Conservation (phyloP, 2,329 filamentous ascomycete genomes). For the Lasiodiplodia sp. region DNA sequence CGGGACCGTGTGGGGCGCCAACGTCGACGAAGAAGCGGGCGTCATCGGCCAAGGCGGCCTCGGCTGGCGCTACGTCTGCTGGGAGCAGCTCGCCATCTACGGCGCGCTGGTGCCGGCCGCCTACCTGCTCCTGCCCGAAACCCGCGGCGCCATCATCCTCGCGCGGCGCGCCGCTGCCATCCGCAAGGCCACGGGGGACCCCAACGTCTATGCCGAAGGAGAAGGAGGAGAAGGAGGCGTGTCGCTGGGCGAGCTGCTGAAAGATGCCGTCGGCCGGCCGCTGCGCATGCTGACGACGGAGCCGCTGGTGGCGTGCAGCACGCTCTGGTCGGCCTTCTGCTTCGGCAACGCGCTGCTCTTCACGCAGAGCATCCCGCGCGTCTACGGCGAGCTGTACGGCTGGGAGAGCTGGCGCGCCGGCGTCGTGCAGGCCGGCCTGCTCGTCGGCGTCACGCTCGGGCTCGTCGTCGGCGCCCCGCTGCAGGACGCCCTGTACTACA, state of each 20-base stretch:
- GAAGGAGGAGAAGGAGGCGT: background rate
- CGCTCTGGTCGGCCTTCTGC: constrained; percentile 58
- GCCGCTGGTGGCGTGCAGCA: constrained; percentile 57
- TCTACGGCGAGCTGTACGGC: constrained; percentile 51
- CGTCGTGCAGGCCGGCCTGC: constrained; percentile 54
- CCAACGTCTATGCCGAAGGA: constrained; percentile 37
- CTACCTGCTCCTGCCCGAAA: constrained; percentile 53
- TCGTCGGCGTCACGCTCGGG: constrained; percentile 56
- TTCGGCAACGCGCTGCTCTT: constrained; percentile 57
- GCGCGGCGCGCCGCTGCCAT: background rate
- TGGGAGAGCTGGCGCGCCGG: constrained; percentile 52
- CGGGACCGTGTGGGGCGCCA: constrained; percentile 31
- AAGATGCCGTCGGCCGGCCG: constrained; percentile 37
- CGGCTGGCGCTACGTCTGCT: constrained; percentile 40
- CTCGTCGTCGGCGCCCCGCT: constrained; percentile 44
- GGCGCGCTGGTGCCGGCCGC: constrained; percentile 51
- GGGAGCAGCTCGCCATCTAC: constrained; percentile 49
- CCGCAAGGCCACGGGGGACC: constrained; percentile 41
- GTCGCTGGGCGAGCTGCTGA: background rate
- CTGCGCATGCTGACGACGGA: constrained; percentile 57
- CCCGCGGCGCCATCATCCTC: constrained; percentile 56
- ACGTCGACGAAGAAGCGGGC: constrained; percentile 31
- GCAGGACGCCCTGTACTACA: constrained; percentile 52
- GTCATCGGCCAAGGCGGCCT: background rate
- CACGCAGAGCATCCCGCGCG: constrained; percentile 56